Evolutionary conservation across 257 asterid species (phyloP).

Genomic region (Solanum ossicruentum): DNA sequence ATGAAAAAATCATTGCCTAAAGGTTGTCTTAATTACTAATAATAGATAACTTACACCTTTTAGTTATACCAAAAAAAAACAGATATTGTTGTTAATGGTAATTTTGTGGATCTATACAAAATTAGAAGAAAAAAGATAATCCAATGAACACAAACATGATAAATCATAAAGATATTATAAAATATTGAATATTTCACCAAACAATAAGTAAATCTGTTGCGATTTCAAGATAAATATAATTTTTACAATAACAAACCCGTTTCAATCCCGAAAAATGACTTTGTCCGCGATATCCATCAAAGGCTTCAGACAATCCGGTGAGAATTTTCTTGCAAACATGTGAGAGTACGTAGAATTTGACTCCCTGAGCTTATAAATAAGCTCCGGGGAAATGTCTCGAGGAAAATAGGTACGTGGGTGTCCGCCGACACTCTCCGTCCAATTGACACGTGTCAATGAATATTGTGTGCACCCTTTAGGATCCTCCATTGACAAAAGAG

Average conservation of each 20-base stretch:
- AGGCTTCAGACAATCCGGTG: slow-evolving; percentile 65
- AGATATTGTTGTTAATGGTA: neutral
- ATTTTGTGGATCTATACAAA: neutral
- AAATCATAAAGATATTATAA: neutral
- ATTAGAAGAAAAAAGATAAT: neutral
- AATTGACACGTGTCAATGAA: slow-evolving; percentile 61
- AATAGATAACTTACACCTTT: neutral
- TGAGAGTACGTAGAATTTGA: slow-evolving; percentile 45
- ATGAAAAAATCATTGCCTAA: too few relatives aligned
- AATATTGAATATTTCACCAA: neutral
- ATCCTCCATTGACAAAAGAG: slow-evolving; percentile 68
- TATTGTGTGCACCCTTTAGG: slow-evolving; percentile 43
- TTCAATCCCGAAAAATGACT: slow-evolving; percentile 46
- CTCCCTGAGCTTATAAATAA: slow-evolving; percentile 24
- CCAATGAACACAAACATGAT: neutral
- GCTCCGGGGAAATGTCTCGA: slow-evolving; percentile 33
- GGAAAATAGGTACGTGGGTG: slow-evolving; percentile 57
- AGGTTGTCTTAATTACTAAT: too few relatives aligned
- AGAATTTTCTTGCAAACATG: slow-evolving; percentile 68
- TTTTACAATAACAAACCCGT: neutral
- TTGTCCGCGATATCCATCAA: slow-evolving; percentile 36
- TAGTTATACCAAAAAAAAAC: neutral
- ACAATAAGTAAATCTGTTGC: neutral
- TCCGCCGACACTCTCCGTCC: slow-evolving; percentile 51
- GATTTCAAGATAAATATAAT: neutral